Base-by-base conservation (phyloP, 2,329 filamentous ascomycete species). In the Dactylellina cionopaga region DNA sequence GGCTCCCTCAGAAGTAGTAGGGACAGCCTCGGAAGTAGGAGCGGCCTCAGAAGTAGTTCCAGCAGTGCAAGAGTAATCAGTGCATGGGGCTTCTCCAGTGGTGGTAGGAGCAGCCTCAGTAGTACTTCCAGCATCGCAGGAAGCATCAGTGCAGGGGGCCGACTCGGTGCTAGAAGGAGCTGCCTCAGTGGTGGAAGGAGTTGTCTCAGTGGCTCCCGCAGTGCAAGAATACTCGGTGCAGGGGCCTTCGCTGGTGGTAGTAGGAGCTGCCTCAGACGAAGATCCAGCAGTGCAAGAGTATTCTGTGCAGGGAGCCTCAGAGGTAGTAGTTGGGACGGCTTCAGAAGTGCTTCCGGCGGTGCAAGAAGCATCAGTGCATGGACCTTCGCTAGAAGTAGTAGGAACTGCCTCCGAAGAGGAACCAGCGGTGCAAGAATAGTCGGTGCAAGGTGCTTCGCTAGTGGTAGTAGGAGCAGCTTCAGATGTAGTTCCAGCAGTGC, bases 271-370 rank as follows among this genome's bases (percentile, higher is more conserved):
- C 35, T 55, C 51, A 29, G 49, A 15, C n/a, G 56, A 29, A 22
- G 19, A 15, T n/a, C 27, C 31, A 68, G 73, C 64, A n/a, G 63
- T 68, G 54, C 63, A 68, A 13, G 54, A 25, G 25, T 60, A 68
- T 11, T 60, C 54, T 33, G 54, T 68, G 63, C 54, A 70, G 55
- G 31, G n/a, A 19, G 58, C 31, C n/a, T 19, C 27, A 3, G 49
- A 22, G 19, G 47, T 35, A 6, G 65, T 51, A 24, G 35, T 35
- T 13, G 54, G 24, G 13, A 27, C 10, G 35, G 46, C 27, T 25
- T 55, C 51, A 29, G 49, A 15, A 24, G 56, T 43, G 35, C 10
- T 27, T n/a, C 27, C 31, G 31, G 52, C 52, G 13, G 52, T 56
- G 52, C 52, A 56, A 7, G 41, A 24, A 24, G 6, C 10, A n/a